Conservation (phyloP, 345 rosid genomes). For the Populus davidiana region DNA sequence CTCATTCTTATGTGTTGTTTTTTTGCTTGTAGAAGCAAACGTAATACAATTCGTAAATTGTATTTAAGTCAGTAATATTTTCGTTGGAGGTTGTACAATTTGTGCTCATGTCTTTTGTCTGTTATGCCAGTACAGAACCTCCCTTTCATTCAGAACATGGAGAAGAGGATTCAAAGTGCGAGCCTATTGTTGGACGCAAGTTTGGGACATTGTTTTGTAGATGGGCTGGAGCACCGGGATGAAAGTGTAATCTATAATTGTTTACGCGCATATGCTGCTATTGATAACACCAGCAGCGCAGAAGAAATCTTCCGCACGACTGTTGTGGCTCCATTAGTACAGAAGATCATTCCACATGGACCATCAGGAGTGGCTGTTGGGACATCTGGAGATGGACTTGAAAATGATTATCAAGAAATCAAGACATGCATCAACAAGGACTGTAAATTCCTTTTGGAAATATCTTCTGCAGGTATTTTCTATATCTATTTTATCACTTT, state of each 20-base stretch:
- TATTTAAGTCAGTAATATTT: background rate
- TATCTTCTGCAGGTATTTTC: slow-evolving; percentile 71
- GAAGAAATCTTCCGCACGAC: slow-evolving; percentile 85
- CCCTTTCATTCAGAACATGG: slow-evolving; percentile 95
- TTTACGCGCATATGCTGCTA: slow-evolving; percentile 92
- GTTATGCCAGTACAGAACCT: slow-evolving; percentile 94
- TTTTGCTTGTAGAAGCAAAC: background rate
- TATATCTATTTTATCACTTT: background rate
- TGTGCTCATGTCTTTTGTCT: slow-evolving; percentile 51
- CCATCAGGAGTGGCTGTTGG: slow-evolving; percentile 43
- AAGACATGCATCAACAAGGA: slow-evolving; percentile 60
- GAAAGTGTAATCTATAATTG: slow-evolving; percentile 92
- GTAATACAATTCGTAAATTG: background rate
- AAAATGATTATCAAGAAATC: slow-evolving; percentile 68
- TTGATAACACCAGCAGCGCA: slow-evolving; percentile 69
- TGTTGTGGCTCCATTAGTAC: slow-evolving; percentile 66
- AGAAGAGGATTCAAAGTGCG: slow-evolving; percentile 91
- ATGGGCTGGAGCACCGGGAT: slow-evolving; percentile 82
- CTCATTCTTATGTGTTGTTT: background rate
- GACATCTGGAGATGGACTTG: slow-evolving; percentile 68
- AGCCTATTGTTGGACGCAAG: slow-evolving; percentile 83
- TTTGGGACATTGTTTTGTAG: slow-evolving; percentile 90
- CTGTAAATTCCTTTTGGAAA: slow-evolving; percentile 80
- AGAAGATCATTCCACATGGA: slow-evolving; percentile 61
- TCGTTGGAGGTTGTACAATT: slow-evolving; percentile 15